phyloP scores from a whole-genome alignment of 345 rosid species.

The Brassica cretica region DNA sequence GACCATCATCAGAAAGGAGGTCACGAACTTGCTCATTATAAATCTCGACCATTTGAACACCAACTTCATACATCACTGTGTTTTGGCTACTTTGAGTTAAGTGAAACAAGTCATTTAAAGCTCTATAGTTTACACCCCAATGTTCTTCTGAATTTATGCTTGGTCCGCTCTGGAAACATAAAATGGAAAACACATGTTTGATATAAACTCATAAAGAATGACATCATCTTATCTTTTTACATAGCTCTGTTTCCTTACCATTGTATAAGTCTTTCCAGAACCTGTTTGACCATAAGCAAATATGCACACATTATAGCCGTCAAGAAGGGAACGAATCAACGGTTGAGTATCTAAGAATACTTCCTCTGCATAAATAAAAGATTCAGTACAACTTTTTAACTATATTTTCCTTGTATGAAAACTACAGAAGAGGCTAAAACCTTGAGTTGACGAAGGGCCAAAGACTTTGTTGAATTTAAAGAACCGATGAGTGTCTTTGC shows the following conservation, averaged over 20 bases:
- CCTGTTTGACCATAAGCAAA: slow-evolving; percentile 4
- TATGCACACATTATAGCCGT: slow-evolving; percentile 1
- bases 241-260: background rate
- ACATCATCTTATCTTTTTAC: background rate
- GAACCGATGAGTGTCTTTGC: slow-evolving; percentile 64
- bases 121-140: slow-evolving; percentile 93
- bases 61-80: slow-evolving; percentile 72
- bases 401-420: background rate
- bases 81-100: slow-evolving; percentile 63
- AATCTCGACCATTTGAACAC: slow-evolving; percentile 41
- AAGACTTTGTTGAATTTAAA: slow-evolving; percentile 88
- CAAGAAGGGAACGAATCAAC: slow-evolving; percentile 1
- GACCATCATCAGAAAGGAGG: slow-evolving; percentile 56
- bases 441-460: slow-evolving; percentile 74
- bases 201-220: background rate
- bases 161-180: slow-evolving; percentile 71
- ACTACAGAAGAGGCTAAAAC: slow-evolving; percentile 35
- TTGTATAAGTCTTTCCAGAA: slow-evolving; percentile 1
- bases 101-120: slow-evolving; percentile 85
- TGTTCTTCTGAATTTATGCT: slow-evolving; percentile 61
- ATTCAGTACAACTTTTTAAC: background rate
- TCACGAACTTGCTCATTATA: slow-evolving; percentile 37
- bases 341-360: background rate
- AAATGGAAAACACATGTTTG: background rate
- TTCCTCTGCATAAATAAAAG: background rate